Evolutionary conservation across 306 rosid genomes (phyloP).

Genomic region (Fragaria ananassa): DNA sequence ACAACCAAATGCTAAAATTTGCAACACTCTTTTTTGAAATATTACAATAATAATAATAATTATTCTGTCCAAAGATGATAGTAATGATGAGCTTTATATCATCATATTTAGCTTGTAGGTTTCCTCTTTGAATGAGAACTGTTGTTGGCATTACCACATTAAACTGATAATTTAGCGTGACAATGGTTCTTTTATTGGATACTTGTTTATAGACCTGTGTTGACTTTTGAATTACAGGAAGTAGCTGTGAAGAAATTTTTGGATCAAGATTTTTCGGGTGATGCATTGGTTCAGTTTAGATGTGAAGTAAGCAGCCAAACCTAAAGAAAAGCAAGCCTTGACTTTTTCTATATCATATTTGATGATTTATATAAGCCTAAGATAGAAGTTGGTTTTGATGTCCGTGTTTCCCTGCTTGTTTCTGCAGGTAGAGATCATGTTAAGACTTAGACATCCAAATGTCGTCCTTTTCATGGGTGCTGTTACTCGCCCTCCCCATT

Average conservation of each 20-base stretch:
- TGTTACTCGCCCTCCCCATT: slow-evolving; percentile 87
- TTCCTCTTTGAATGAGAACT: not conserved
- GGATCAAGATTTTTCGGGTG: slow-evolving; percentile 94
- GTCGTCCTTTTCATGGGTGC: slow-evolving; percentile 99
- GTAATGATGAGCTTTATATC: not conserved
- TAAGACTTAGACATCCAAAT: slow-evolving; percentile 96
- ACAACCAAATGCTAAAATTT: slow-evolving; percentile 15
- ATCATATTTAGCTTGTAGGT: not conserved
- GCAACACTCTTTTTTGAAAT: not conserved
- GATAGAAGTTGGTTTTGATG: not conserved
- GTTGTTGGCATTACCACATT: not conserved
- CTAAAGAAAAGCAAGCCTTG: slow-evolving; percentile 28
- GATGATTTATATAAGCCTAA: not conserved
- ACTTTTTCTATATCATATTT: slow-evolving; percentile 3
- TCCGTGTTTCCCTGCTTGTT: slow-evolving; percentile 14
- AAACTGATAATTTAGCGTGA: slow-evolving; percentile 10
- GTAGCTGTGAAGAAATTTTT: slow-evolving; percentile 99
- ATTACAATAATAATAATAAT: too few species aligned
- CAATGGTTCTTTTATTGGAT: not conserved
- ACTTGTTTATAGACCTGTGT: slow-evolving; percentile 6
- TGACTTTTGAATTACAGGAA: slow-evolving; percentile 57
- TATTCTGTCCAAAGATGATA: not conserved
- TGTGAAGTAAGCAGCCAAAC: slow-evolving; percentile 69
- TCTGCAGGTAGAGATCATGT: slow-evolving; percentile 91
- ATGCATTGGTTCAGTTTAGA: slow-evolving; percentile 85